Evolutionary conservation across 768 basidiomycete genomes (phyloP).

Genomic region (Tulasnella sp.): DNA sequence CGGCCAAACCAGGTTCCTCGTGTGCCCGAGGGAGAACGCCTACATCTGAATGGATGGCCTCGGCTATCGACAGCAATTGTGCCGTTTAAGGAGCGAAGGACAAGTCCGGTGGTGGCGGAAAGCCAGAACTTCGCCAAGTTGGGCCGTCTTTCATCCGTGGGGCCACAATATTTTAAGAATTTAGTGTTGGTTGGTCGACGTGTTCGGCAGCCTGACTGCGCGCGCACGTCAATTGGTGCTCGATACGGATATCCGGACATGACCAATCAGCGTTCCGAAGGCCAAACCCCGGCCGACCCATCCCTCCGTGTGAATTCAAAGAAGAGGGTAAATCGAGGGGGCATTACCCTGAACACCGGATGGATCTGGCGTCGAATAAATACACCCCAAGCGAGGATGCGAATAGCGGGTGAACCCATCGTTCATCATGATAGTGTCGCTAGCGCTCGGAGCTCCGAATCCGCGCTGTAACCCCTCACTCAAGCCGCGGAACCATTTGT

Average conservation of each 20-base stretch:
- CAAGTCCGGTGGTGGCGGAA: background rate
- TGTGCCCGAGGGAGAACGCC: background rate
- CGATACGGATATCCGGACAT: background rate
- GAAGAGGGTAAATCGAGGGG: background rate
- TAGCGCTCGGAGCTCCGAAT: background rate
- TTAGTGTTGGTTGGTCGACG: background rate
- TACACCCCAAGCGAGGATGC: background rate
- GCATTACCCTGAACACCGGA: too few species aligned
- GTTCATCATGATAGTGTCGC: background rate
- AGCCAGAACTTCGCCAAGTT: background rate
- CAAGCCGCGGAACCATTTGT: background rate
- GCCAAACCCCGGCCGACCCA: background rate
- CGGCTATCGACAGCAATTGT: background rate
- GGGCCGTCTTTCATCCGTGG: background rate
- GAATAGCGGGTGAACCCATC: background rate
- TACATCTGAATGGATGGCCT: background rate
- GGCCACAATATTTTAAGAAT: background rate
- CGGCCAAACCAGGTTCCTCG: background rate
- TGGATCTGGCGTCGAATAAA: too few species aligned
- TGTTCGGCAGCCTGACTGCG: background rate
- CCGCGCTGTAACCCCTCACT: background rate
- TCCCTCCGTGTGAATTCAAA: background rate
- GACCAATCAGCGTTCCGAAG: background rate
- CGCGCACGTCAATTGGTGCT: background rate
- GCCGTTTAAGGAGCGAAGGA: too few species aligned